phyloP scores from a whole-genome alignment of 352 stramenopile genomes.

The Phytopythium boreale region DNA sequence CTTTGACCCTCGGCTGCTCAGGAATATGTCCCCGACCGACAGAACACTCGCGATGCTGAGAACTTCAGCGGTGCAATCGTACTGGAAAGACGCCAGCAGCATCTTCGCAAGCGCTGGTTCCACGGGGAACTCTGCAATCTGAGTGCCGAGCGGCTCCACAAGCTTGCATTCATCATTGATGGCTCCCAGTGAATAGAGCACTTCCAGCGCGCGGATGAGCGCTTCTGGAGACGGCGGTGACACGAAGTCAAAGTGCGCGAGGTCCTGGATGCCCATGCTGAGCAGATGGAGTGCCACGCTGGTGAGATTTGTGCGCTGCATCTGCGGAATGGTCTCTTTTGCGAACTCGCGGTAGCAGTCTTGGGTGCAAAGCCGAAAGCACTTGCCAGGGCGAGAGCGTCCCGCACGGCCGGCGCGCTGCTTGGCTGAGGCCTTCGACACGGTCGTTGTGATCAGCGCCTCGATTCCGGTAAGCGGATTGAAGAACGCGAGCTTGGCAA shows the following conservation, averaged over 20 bases:
- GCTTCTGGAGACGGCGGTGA: conserved; percentile 70
- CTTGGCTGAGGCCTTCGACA: conserved; percentile 95
- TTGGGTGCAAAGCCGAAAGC: conserved; percentile 71
- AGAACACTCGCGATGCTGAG: conserved; percentile 96
- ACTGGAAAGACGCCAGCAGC: conserved; percentile 59
- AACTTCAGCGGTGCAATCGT: conserved; percentile 90
- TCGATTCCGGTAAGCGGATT: conserved; percentile 83
- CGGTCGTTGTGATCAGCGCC: conserved; percentile 89
- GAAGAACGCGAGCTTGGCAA: conserved; percentile 83
- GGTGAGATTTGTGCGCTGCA: conserved; percentile 79
- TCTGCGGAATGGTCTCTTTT: conserved; percentile 77
- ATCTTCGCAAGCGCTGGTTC: conserved; percentile 87
- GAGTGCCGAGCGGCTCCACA: conserved; percentile 82
- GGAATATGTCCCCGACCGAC: conserved; percentile 89
- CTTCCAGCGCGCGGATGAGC: conserved; percentile 63
- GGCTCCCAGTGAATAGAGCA: conserved; percentile 67
- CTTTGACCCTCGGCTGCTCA: conserved; percentile 50
- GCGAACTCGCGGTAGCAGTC: conserved; percentile 41
- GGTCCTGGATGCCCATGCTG: conserved; percentile 84
- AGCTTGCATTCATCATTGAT: conserved; percentile 57
- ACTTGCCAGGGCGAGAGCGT: conserved; percentile 76
- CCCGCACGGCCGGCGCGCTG: conserved; percentile 95
- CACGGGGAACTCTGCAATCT: conserved; percentile 98
- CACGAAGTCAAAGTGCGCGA: conserved; percentile 84
- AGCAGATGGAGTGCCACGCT: conserved; percentile 68